Evolutionary conservation across 1,284 basidiomycete genomes (phyloP), one percentile per base, ranked within the genome.

Genomic region (Cutaneotrichosporon dermatis): DNA sequence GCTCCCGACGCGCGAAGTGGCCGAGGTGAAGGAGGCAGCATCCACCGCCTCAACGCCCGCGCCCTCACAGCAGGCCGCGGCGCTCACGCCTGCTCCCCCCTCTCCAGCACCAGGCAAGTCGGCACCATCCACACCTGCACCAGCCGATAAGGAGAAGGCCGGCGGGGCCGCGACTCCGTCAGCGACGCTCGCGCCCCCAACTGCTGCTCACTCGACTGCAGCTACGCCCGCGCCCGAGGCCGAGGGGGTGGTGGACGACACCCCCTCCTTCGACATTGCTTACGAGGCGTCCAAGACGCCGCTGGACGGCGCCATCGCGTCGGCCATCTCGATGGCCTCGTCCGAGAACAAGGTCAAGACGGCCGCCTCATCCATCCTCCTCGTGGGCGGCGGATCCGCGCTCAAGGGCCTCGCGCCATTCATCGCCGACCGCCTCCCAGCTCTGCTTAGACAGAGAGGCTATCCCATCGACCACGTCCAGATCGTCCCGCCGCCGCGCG

Each of bases 271-370:
- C 49, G 57, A 67, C 42, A 64, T 74, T 34, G 58, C 66, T 12
- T 86, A 83, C 66, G 94, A 97, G 79, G 88, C 95, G 35, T 87
- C 88, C 75, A 92, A 93, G 76, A 83, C 95, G 43, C 91, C 95
- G 0, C 82, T 99, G 55, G 96, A 99, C 72, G 89, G 91, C 10
- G 96, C 94, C 2, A 90, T 98, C 63, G 92, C 92, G 76, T 92
- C 95, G 67, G 89, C 90, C 60, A 86, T 94, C 13, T 83, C 92
- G 8, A 87, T 90, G 1, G 87, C 86, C 1, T 89, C 88, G 1
- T 87, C 87, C 1, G 92, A 96, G 68, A 92, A 95, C 57, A 90
- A 90, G 76, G 87, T 94, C 59, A 87, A 89, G 66, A 90, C 92
- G 69, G 91, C 95, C 67, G 83, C 94, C 8, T 86, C 89, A 73